Percentiles rank a stretch among this genome's conserved stretches.
These are phyloP conservation scores for Yamadazyma triangularis DNA, from an alignment of 1,139 yeast species.

Conservation along the genomic window DNA sequence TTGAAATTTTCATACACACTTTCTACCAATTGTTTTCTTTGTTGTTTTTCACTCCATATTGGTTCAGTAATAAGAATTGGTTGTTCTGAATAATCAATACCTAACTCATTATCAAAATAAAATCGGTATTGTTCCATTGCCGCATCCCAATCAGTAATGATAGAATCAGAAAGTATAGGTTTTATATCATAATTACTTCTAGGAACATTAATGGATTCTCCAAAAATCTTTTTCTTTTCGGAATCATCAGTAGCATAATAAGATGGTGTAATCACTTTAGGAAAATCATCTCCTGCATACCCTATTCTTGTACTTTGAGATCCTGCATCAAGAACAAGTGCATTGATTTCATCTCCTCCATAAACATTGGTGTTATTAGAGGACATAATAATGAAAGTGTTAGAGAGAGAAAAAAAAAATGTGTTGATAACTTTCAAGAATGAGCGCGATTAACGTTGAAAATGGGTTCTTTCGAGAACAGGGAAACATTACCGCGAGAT, in stretches of 20 bases:
- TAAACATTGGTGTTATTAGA: slow-evolving; percentile 25
- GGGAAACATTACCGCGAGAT: too few species aligned
- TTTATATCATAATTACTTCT: slow-evolving; percentile 48
- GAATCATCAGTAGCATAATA: slow-evolving; percentile 27
- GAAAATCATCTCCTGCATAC: slow-evolving; percentile 91
- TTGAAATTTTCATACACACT: slow-evolving; percentile 66
- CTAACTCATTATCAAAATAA: slow-evolving; percentile 44
- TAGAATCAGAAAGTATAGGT: slow-evolving; percentile 57
- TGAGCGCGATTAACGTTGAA: too few species aligned
- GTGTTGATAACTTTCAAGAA: too few species aligned
- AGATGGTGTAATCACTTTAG: slow-evolving; percentile 73
- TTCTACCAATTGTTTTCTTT: slow-evolving; percentile 73
- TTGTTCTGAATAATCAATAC: slow-evolving; percentile 58
- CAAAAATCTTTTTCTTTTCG: slow-evolving; percentile 33
- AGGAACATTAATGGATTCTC: slow-evolving; percentile 56
- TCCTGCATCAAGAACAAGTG: slow-evolving; percentile 90
- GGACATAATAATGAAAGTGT: slow-evolving; percentile 5
- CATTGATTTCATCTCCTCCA: slow-evolving; percentile 78
- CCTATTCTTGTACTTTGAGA: slow-evolving; percentile 81
- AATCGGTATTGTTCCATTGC: slow-evolving; percentile 64
- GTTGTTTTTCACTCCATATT: slow-evolving; percentile 71
- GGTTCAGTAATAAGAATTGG: slow-evolving; percentile 83
- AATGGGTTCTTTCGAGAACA: too few species aligned
- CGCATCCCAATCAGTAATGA: slow-evolving; percentile 69
- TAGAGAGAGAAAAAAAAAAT: too few species aligned